Percentiles rank a stretch among this genome's conserved stretches.
These are phyloP conservation scores for Alternaria viburni DNA, from an alignment of 2,329 filamentous ascomycete species.

Conservation along the genomic window DNA sequence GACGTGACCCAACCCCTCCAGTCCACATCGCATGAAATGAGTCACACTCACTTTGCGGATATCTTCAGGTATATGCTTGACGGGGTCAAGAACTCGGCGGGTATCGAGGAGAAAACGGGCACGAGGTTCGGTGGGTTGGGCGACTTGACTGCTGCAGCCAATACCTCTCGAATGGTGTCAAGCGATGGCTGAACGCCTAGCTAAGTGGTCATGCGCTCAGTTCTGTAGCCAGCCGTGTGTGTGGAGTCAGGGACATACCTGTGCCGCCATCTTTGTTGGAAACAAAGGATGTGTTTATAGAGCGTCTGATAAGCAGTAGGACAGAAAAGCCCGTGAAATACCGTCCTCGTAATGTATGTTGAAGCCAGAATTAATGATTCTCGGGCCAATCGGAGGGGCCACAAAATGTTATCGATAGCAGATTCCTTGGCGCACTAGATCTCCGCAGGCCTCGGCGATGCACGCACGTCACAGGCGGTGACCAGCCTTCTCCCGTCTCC, in stretches of 20 bases:
- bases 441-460: slow-evolving; percentile 1
- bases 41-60: slow-evolving; percentile 68
- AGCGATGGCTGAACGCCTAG: slow-evolving; percentile 65
- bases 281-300: too few relatives aligned
- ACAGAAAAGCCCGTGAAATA: background rate
- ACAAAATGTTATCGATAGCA: slow-evolving; percentile 11
- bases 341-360: slow-evolving; percentile 17
- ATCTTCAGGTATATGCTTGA: slow-evolving; percentile 96
- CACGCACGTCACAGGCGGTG: slow-evolving; percentile 9
- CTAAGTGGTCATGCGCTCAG: slow-evolving; percentile 47
- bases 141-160: slow-evolving; percentile 58
- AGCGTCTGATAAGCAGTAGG: background rate
- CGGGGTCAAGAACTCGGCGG: slow-evolving; percentile 91
- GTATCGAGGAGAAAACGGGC: slow-evolving; percentile 81
- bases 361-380: slow-evolving; percentile 18
- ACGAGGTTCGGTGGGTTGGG: slow-evolving; percentile 75
- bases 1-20: background rate
- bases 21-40: slow-evolving; percentile 21
- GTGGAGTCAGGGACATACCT: slow-evolving; percentile 26
- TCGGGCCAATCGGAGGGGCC: slow-evolving; percentile 22
- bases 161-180: slow-evolving; percentile 63
- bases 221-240: slow-evolving; percentile 10
- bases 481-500: slow-evolving; percentile 1
- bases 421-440: background rate
- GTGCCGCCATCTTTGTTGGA: slow-evolving; percentile 33